Base-by-base conservation (phyloP, 257 asterid species). In the Primulina huaijiensis region DNA sequence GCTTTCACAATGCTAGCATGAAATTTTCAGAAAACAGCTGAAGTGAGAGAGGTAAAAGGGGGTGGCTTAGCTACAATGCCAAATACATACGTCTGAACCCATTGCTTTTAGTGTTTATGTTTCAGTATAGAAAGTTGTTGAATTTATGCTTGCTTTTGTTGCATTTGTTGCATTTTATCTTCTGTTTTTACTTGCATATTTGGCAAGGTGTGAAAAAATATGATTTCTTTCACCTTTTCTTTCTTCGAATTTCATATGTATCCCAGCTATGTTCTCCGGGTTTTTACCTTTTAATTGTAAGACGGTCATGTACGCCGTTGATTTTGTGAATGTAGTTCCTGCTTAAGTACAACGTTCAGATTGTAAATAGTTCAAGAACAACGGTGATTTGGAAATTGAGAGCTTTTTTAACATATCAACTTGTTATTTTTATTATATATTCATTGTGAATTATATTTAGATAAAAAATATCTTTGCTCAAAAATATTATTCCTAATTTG, bases 21-120 rank as follows among this genome's bases (percentile, higher is more conserved):
- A 93, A 86, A 62, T 93, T 93, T 83, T 88, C 96, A 0, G 85
- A 84, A 29, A 93, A 90, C 25, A 87, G 95, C 66, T 75, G 68
- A 65, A 76, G 75, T 8, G 96, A 93, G 76, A 79, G 96, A 59
- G 97, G 97, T 14, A 68, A 9, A 29, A 80, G n/a, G 75, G 70
- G 60, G 75, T 3, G 70, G 58, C 62, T 73, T 80, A 8, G 83
- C 61, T 0, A 77, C 85, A 0, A 57, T 80, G 29, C 76, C 82
- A 35, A 77, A 62, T 50, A 11, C 77, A 21, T 2, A 17, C 0
- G 58, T 65, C 0, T 83, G 79, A 80, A 5, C 50, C 55, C 9
- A 19, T 7, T 14, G 9, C 20, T 8, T 10, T 27, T 7, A 7
- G 16, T n/a, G 5, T 8, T 33, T 7, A 8, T 50, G 40, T 50